Evolutionary conservation across 2,329 filamentous ascomycete species (phyloP), one percentile per base, ranked within the genome.

Genomic region (Xylaria multiplex): DNA sequence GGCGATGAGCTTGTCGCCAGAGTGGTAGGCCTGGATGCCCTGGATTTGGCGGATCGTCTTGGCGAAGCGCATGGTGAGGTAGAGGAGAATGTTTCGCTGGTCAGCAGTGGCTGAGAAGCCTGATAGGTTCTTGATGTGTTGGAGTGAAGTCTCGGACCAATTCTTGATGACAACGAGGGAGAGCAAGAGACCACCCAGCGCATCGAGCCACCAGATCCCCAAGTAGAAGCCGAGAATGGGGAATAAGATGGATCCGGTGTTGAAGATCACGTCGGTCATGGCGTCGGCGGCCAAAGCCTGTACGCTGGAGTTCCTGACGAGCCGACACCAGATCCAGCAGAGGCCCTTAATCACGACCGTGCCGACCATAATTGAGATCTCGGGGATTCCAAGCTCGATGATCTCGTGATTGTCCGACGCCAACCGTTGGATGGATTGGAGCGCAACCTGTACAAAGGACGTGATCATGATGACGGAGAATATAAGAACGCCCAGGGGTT

Each of bases 11-110:
- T 93, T 94, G 77, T 96, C 93, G 30, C 93, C 93, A 0, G 90
- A 89, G 74, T 96, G 93, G 76, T 96, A 96, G 1, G 93, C 93
- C 71, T 93, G 90, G 62, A 96, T 81, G 37, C 93, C 93, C 76
- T 96, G 93, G 67, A 96, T 96, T 76, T 93, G 90, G 74, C 88
- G 89, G 75, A 97, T 96, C 13, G 91, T 91, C 71, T 91, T 93
- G 52, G 93, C 93, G 76, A 97, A 97, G 22, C 94, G 91, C 91
- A 97, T 97, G 1, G 93, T 96, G 71, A 97, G 86, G 79, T 97
- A 97, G 0, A 97, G 84, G 24, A 97, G 53, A 6, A 97, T 87
- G 75, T 96, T 97, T 35, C 93, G 86, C 81, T 96, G 90, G 72
- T 95, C 92, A 0, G 92, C 90, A 1, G 89, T 88, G 5, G 92